Evolutionary conservation across 257 asterid genomes (phyloP).

Genomic region (Scutellaria minor): DNA sequence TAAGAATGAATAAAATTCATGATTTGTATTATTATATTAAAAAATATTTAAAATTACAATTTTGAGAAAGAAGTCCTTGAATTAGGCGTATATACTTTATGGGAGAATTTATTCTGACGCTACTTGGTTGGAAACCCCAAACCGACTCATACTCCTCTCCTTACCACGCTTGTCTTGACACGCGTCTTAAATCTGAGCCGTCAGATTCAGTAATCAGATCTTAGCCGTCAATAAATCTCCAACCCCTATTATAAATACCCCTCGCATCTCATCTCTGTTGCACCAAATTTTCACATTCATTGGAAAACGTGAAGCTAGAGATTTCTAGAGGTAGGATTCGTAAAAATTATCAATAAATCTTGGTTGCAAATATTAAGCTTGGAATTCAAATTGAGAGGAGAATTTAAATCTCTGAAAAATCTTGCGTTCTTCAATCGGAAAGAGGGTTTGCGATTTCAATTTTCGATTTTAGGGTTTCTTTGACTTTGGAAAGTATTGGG

Average conservation of each 20-base stretch:
- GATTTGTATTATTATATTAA: too few species aligned
- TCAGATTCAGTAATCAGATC: neutral
- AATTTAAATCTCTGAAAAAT: constrained; percentile 9
- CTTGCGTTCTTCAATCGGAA: neutral
- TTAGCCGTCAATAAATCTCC: constrained; percentile 25
- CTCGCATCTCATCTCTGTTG: neutral
- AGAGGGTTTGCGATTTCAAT: constrained; percentile 7
- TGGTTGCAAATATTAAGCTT: neutral
- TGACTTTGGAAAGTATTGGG: neutral
- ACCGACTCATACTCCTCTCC: constrained; percentile 34
- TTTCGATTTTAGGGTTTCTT: neutral
- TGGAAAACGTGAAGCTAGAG: neutral
- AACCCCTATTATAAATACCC: constrained; percentile 11
- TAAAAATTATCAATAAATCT: constrained; percentile 8
- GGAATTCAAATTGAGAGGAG: neutral
- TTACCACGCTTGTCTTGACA: constrained; percentile 9
- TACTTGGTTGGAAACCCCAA: neutral
- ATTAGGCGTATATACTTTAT: too few species aligned
- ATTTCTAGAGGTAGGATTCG: neutral
- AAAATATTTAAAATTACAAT: too few species aligned
- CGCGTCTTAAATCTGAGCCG: constrained; percentile 42
- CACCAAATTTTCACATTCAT: neutral
- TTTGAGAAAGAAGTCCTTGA: too few species aligned
- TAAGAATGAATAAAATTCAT: too few species aligned
- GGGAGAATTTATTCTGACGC: too few species aligned